These are phyloP conservation scores for Gaillardinia entomophila DNA, from an alignment of 805 yeast species.

Conservation along the genomic window DNA sequence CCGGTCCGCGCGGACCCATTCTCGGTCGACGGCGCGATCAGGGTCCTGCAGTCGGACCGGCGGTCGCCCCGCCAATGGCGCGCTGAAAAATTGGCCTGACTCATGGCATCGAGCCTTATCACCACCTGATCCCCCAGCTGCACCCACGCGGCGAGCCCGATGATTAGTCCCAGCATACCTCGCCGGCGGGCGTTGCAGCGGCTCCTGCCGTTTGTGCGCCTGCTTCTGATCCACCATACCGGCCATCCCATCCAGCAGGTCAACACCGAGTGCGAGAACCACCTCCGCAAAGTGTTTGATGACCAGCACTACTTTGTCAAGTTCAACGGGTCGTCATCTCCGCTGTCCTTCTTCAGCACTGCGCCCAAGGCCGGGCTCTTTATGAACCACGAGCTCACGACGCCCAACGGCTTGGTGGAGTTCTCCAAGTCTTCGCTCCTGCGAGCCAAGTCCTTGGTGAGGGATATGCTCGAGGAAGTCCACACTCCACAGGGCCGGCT, in stretches of 20 bases:
- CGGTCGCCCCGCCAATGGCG: no score
- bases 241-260: background rate
- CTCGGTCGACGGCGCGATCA: no score
- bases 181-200: no score
- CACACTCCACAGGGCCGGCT: slow-evolving; percentile 35
- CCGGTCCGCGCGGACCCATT: no score
- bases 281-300: slow-evolving; percentile 51
- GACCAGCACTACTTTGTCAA: slow-evolving; percentile 51
- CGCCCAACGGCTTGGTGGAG: slow-evolving; percentile 63
- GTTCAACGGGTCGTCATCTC: slow-evolving; percentile 31
- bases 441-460: slow-evolving; percentile 59
- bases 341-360: slow-evolving; percentile 6
- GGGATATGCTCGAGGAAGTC: slow-evolving; percentile 41
- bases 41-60: no score
- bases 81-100: no score
- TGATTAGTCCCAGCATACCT: no score
- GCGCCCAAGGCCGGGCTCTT: slow-evolving; percentile 47
- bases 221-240: background rate
- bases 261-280: slow-evolving; percentile 6
- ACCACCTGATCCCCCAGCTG: no score
- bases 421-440: slow-evolving; percentile 63
- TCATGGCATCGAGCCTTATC: no score
- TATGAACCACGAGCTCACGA: slow-evolving; percentile 59
- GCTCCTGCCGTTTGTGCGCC: no score
- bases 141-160: no score